Evolutionary conservation across 345 rosid species (phyloP).

Genomic region (Pistacia integerrima): DNA sequence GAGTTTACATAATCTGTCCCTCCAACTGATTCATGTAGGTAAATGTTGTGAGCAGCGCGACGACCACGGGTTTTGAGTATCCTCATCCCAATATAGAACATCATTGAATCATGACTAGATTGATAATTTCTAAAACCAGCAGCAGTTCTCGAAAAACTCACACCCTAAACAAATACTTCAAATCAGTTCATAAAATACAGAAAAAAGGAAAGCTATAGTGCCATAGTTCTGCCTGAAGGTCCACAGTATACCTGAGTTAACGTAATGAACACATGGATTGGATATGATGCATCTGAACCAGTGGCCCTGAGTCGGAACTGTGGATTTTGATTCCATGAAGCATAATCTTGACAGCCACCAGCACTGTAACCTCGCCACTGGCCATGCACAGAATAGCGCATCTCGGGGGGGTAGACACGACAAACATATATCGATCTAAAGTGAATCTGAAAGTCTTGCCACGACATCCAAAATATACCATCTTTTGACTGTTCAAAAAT

Average conservation of each 20-base stretch:
- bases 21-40: conserved; percentile 97
- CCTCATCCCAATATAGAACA: conserved; percentile 98
- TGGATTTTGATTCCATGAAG: conserved; percentile 99
- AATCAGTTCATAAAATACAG: conserved; percentile 5
- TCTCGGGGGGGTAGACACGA: conserved; percentile 95
- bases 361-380: conserved; percentile 99
- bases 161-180: conserved; percentile 60
- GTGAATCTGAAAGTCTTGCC: conserved; percentile 99
- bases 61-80: conserved; percentile 97
- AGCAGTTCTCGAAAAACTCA: conserved; percentile 92
- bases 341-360: conserved; percentile 99
- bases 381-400: conserved; percentile 95
- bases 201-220: not conserved
- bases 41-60: conserved; percentile 94
- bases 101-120: conserved; percentile 88
- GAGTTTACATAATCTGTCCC: conserved; percentile 99
- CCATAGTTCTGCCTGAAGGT: not conserved
- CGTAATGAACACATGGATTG: conserved; percentile 93
- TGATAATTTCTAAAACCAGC: conserved; percentile 96
- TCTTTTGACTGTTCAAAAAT: conserved; percentile 80
- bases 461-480: conserved; percentile 99
- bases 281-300: conserved; percentile 86
- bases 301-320: conserved; percentile 91
- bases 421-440: conserved; percentile 98
- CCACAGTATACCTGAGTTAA: conserved; percentile 78